Base-by-base conservation (phyloP, 352 stramenopile genomes). In the Globisporangium okanoganense region DNA sequence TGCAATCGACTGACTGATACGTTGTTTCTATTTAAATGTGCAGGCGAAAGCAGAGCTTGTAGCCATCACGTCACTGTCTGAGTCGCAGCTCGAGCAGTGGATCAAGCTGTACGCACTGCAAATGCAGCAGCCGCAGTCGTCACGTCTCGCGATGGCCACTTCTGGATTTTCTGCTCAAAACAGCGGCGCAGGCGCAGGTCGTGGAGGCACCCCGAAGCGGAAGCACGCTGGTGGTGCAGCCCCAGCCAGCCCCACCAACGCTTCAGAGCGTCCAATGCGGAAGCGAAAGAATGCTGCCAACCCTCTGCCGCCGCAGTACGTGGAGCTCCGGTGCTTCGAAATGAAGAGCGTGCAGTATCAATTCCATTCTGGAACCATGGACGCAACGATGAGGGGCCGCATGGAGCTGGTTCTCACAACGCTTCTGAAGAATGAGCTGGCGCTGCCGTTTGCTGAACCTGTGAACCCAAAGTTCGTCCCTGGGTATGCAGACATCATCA, bases 381-480 rank as follows among this genome's bases (percentile, higher is more conserved):
- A 95, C 64, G 29, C 75, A 25, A 88, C 79, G 8, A 24, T 94
- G 4, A 59, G 65, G 12, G 60, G 67, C 16, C 82, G 86, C 4
- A 69, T 95, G 43, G 73, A 90, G 45, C 41, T 75, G n/a, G 76
- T 95, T 14, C 35, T 95, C 12, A 60, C 73, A 20, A 78, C 78
- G 27, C 48, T 95, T 43, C 45, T 92, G 36, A 76, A 79, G 35
- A 85, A 88, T 51, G 79, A 89, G 33, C 48, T 94, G 38, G 78
- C 87, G 16, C 22, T 77, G 29, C 71, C 87, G 31, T 95, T 95
- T 58, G 68, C 78, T 0, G 63, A 78, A 5, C 87, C 87, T 5
- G 87, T 95, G 53, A 79, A 90, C 31, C 57, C 72, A 12, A 74
- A 84, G 2, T 77, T 85, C 24, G 78, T 96, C 1, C 85, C 80